Percentiles rank a stretch among this genome's conserved stretches.
phyloP scores from a whole-genome alignment of 2,329 filamentous ascomycete species.

The Aspergillus unguis region DNA sequence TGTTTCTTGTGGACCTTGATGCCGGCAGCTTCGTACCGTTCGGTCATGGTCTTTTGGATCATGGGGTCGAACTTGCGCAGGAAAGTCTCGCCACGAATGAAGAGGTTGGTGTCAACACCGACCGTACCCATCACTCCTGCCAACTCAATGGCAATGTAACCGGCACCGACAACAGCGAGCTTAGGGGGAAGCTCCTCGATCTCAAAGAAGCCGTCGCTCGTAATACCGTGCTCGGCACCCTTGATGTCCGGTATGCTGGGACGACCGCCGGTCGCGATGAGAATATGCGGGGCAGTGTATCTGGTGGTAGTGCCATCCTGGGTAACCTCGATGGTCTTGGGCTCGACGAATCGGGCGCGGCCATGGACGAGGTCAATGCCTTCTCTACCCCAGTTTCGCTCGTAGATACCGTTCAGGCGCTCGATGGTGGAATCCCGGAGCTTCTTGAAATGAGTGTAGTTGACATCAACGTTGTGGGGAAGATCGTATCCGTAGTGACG shows the following conservation, averaged over 20 bases:
- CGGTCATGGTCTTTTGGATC: slow-evolving; percentile 52
- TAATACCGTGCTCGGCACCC: slow-evolving; percentile 50
- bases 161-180: slow-evolving; percentile 50
- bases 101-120: slow-evolving; percentile 51
- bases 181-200: slow-evolving; percentile 51
- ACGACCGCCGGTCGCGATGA: slow-evolving; percentile 49
- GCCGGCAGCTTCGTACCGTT: slow-evolving; percentile 49
- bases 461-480: slow-evolving; percentile 40
- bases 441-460: slow-evolving; percentile 49
- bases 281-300: slow-evolving; percentile 47
- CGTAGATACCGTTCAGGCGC: slow-evolving; percentile 47
- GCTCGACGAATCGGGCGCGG: slow-evolving; percentile 45
- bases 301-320: slow-evolving; percentile 41
- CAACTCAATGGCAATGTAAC: slow-evolving; percentile 52
- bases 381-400: slow-evolving; percentile 49
- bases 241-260: slow-evolving; percentile 44
- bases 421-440: slow-evolving; percentile 46
- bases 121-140: slow-evolving; percentile 50
- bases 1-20: slow-evolving; percentile 48
- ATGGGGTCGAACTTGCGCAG: slow-evolving; percentile 53
- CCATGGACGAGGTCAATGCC: slow-evolving; percentile 51
- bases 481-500: slow-evolving; percentile 50
- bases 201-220: slow-evolving; percentile 51
- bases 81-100: slow-evolving; percentile 48
- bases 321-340: slow-evolving; percentile 45